Base-by-base conservation (phyloP, 2,329 filamentous ascomycete genomes). In the Calonectria pseudoreteaudii region DNA sequence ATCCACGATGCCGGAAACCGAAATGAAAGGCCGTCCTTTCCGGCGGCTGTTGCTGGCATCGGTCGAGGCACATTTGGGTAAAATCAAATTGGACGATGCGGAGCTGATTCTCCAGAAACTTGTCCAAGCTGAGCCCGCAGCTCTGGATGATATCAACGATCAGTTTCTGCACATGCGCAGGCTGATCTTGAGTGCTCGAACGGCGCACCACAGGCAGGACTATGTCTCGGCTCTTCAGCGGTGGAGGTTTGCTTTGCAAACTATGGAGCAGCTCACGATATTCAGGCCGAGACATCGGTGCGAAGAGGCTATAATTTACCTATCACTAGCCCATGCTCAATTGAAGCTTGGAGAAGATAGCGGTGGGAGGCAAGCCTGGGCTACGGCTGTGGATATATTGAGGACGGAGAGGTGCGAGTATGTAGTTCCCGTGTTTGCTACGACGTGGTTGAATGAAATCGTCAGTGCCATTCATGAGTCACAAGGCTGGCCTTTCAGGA, bases 161-260 rank as follows among this genome's bases (percentile, higher is more conserved):
- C 81, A 84, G 50, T 76, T 82, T 5, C 72, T 84, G 0, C 80
- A 80, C 2, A 82, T 84, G 68, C 81, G 83, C 0, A 75, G 79
- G 0, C 13, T 83, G 0, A 72, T 84, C 20, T 73, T 79, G 4
- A 71, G 66, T 2, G 82, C 83, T 0, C 80, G 83, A 0, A 74
- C 78, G 0, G 67, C 74, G 0, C 82, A 84, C 20, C 69, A 77
- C 7, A 62, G 70, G 1, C 47, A 71, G 0, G 56, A 68, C 0
- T 78, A 73, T 9, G 53, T 60, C 0, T 68, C 78, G 8, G 82
- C 81, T 0, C 28, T 83, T 0, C 38, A 62, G 0, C 34, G 72
- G 0, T 84, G 82, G 82, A 71, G 69, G 3, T 16, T 62, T 5
- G 56, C 76, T 0, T 50, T 81, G 0, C 65, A 78, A 31, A 77